Evolutionary conservation across 163 green algal species (phyloP).

Genomic region (Volvox carteri): DNA sequence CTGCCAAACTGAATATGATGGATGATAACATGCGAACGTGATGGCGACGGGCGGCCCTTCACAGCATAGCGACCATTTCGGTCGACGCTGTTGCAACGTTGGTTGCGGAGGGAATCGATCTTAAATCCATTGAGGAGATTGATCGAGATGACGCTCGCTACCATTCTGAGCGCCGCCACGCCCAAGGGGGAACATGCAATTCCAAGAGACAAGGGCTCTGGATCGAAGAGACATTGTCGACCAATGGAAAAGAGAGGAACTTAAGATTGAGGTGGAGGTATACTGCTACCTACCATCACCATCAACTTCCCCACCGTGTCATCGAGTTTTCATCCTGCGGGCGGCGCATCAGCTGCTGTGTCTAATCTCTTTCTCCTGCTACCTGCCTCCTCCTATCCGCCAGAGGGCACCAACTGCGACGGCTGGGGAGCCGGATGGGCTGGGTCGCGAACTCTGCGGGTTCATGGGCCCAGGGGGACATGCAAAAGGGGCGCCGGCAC

Average conservation of each 20-base stretch:
- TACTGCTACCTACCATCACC: too few species aligned
- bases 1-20: too few species aligned
- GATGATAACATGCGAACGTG: too few species aligned
- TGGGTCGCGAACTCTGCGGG: conserved; percentile 22
- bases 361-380: not conserved
- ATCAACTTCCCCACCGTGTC: too few species aligned
- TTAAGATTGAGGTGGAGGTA: too few species aligned
- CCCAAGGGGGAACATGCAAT: too few species aligned
- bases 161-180: too few species aligned
- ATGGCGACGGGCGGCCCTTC: not conserved
- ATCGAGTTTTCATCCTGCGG: not conserved
- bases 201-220: too few species aligned
- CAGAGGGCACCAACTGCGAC: not conserved
- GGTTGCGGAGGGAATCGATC: not conserved
- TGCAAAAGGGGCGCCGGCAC: not conserved
- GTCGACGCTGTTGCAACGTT: not conserved
- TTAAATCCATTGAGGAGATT: too few species aligned
- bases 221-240: not conserved
- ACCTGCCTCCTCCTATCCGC: not conserved
- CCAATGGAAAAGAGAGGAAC: not conserved
- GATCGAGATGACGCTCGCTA: too few species aligned
- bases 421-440: not conserved
- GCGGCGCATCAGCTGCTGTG: not conserved
- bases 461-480: too few species aligned
- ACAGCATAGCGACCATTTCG: not conserved